These are phyloP conservation scores for Coemansia sp. DNA, from an alignment of 192 early-diverging fungal species.

Conservation along the genomic window DNA sequence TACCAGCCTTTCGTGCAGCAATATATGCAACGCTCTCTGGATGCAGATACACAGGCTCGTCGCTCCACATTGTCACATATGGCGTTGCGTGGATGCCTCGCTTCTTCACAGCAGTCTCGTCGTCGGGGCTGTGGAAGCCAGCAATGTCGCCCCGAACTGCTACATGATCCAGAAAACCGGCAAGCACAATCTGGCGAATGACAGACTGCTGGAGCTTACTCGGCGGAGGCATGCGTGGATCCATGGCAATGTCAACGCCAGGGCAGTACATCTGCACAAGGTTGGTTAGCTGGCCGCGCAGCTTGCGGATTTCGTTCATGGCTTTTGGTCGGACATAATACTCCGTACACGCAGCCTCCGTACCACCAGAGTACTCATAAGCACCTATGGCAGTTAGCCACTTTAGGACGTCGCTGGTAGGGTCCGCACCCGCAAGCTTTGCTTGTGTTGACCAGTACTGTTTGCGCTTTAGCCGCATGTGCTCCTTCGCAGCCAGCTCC, in stretches of 20 bases:
- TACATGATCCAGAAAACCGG: slow-evolving; percentile 91
- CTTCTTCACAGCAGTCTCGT: slow-evolving; percentile 53
- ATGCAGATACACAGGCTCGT: slow-evolving; percentile 76
- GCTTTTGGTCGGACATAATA: slow-evolving; percentile 88
- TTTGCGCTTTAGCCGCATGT: slow-evolving; percentile 56
- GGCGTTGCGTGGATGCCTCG: slow-evolving; percentile 53
- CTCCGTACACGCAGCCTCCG: slow-evolving; percentile 68
- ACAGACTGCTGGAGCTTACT: slow-evolving; percentile 65
- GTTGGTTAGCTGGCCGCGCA: slow-evolving; percentile 72
- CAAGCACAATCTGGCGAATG: slow-evolving; percentile 83
- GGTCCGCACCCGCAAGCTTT: slow-evolving; percentile 57
- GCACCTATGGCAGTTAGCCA: slow-evolving; percentile 88
- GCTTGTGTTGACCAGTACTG: slow-evolving; percentile 75
- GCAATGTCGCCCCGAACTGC: slow-evolving; percentile 83
- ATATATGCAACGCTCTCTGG: slow-evolving; percentile 65
- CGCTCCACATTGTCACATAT: slow-evolving; percentile 73
- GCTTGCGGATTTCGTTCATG: slow-evolving; percentile 77
- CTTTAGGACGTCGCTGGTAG: slow-evolving; percentile 83
- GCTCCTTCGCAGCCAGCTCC: slow-evolving; percentile 61
- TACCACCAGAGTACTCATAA: slow-evolving; percentile 69
- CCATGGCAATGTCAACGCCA: slow-evolving; percentile 57
- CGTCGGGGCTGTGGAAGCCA: slow-evolving; percentile 43
- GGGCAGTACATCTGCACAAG: slow-evolving; percentile 68
- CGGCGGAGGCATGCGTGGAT: slow-evolving; percentile 69
- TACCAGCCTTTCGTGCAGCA: slow-evolving; percentile 37